A percentile compares a stretch with the other conserved stretches of the same genome.
These are phyloP conservation scores for Colletotrichum neosansevieriae DNA, from an alignment of 2,329 filamentous ascomycete species.

Conservation along the genomic window DNA sequence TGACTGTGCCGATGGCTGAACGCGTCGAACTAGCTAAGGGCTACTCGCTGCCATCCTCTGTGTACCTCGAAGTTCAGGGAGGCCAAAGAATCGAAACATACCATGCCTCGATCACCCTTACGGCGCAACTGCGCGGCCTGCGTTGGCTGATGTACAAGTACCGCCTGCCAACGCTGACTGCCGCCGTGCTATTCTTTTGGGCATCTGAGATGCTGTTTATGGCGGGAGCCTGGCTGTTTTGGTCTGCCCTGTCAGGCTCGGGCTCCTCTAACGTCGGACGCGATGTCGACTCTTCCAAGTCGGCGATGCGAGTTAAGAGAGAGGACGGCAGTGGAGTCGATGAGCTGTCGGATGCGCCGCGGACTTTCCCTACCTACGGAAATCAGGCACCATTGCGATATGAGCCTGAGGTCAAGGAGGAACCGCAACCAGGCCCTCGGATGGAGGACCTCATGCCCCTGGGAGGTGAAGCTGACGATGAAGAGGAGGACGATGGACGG, in stretches of 20 bases:
- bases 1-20: constrained; percentile 81
- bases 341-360: constrained; percentile 55
- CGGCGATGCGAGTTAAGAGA: constrained; percentile 41
- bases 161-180: constrained; percentile 74
- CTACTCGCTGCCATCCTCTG: constrained; percentile 56
- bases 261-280: constrained; percentile 42
- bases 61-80: constrained; percentile 76
- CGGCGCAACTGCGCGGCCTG: constrained; percentile 80
- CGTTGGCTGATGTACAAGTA: constrained; percentile 91
- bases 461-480: constrained; percentile 59
- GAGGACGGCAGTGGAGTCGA: constrained; percentile 48
- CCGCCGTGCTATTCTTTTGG: constrained; percentile 83
- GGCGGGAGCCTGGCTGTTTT: constrained; percentile 73
- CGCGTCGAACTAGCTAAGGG: constrained; percentile 69
- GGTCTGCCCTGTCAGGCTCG: constrained; percentile 41
- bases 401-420: constrained; percentile 52
- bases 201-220: constrained; percentile 76
- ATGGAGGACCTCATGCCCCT: constrained; percentile 51
- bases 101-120: constrained; percentile 73
- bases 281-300: constrained; percentile 6
- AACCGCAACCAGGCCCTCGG: constrained; percentile 43
- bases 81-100: constrained; percentile 82
- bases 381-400: constrained; percentile 56
- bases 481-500: constrained; percentile 47
- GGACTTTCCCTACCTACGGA: constrained; percentile 58